phyloP scores from a whole-genome alignment of 345 rosid species.

The Abelmoschus esculentus region DNA sequence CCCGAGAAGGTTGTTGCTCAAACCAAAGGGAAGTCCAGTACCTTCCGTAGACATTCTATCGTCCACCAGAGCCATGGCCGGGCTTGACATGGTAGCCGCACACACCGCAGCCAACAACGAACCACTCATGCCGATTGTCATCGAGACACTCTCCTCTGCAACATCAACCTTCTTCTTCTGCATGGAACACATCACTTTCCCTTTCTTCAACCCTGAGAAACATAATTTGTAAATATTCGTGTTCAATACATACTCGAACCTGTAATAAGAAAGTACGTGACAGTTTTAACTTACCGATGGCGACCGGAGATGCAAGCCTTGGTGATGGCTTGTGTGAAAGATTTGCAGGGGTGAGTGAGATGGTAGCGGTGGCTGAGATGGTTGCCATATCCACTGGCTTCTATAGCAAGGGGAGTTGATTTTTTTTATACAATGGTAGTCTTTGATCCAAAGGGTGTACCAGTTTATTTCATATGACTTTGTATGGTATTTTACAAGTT shows the following conservation, averaged over 20 bases:
- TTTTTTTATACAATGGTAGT: background rate
- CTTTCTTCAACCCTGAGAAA: slow-evolving; percentile 53
- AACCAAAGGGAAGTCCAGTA: slow-evolving; percentile 83
- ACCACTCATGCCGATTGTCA: slow-evolving; percentile 32
- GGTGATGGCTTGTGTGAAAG: slow-evolving; percentile 35
- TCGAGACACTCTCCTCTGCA: slow-evolving; percentile 20
- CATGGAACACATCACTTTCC: slow-evolving; percentile 52
- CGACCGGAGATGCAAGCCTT: slow-evolving; percentile 37
- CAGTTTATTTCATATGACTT: slow-evolving; percentile 11
- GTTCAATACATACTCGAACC: no score
- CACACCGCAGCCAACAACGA: slow-evolving; percentile 44
- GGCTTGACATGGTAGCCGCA: slow-evolving; percentile 50
- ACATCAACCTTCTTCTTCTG: slow-evolving; percentile 23
- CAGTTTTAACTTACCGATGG: slow-evolving; percentile 39
- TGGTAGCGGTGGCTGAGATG: slow-evolving; percentile 31
- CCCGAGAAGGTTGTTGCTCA: slow-evolving; percentile 89
- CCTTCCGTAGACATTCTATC: slow-evolving; percentile 86
- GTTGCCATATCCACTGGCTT: slow-evolving; percentile 42
- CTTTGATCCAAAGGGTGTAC: background rate
- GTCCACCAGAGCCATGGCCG: slow-evolving; percentile 85
- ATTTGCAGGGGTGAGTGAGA: slow-evolving; percentile 37
- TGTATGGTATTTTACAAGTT: background rate
- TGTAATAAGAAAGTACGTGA: background rate
- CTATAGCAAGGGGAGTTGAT: background rate
- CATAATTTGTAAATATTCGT: background rate